Evolutionary conservation across 306 rosid genomes (phyloP), one percentile per base, ranked within the genome.

Genomic region (Medicago lupulina): DNA sequence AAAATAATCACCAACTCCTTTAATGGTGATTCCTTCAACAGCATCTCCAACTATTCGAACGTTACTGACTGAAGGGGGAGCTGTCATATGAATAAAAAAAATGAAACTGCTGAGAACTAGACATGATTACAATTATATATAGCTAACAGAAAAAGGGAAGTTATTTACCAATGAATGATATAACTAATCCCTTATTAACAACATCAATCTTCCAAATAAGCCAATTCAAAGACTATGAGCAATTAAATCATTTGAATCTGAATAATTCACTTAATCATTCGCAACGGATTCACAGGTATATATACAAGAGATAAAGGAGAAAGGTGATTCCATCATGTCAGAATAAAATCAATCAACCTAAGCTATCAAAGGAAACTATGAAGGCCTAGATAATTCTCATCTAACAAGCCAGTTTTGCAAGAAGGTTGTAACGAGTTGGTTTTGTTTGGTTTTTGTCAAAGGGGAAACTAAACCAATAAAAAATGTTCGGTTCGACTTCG

Each of bases 1-100:
- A 83, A 95, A 91, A 85, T 95, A 95, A 82, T 92, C 87, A 76
- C 99, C 99, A 79, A 87, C 83, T 67, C 99, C 99, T 87, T 87
- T 90, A 65, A 95, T 77, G 44, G 82, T 83, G 86, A 10, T 55
- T 78, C 95, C 99, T 87, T 95, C 98, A 66, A 92, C 88, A 80
- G 82, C 75, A 67, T 95, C 98, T 81, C 99, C 99, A 75, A 89
- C 73, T 70, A 95, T 85, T 81, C 71, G 86, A 71, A 92, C 97
- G 47, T 90, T 88, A 77, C 85, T 84, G 62, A 95, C 92, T 44
- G 96, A 95, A 8, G 99, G 99, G 71, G 91, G 91, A 81, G 99
- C 99, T 95, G 86, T 66, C 75, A 87, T 72, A 50, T 71, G 66
- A 69, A 43, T 61, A 41, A 57, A 31, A 80, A 76, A 18, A 18